A percentile compares a stretch with the other conserved stretches of the same genome.
Evolutionary conservation across 2,329 filamentous ascomycete genomes (phyloP).

Genomic region (Coleophoma cylindrospora): DNA sequence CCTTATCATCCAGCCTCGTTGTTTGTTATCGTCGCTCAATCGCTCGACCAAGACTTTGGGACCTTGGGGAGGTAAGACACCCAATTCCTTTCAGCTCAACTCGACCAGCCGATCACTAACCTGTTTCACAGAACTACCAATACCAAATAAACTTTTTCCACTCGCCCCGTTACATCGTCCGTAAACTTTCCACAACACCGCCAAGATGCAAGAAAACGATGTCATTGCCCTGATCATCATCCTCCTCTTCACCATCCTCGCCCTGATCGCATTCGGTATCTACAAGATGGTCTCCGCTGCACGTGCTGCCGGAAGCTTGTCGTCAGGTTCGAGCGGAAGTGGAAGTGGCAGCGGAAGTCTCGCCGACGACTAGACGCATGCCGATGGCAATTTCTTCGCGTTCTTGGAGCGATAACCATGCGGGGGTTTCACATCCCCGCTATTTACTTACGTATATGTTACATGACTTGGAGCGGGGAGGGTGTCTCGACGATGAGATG

Average conservation of each 20-base stretch:
- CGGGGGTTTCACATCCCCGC: no score
- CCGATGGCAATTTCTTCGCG: neutral
- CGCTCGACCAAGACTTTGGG: no score
- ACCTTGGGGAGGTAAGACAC: no score
- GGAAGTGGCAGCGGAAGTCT: conserved; percentile 12
- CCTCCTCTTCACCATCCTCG: conserved; percentile 58
- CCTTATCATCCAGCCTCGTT: no score
- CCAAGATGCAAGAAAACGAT: conserved; percentile 59
- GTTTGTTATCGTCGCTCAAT: no score
- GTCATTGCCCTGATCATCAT: conserved; percentile 66
- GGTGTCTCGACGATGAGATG: no score
- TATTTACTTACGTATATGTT: no score
- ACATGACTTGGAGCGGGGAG: no score
- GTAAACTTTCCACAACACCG: conserved; percentile 14
- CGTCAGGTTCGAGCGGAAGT: conserved; percentile 9
- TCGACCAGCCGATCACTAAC: no score
- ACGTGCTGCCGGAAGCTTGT: conserved; percentile 10
- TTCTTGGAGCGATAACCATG: neutral
- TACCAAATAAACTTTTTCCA: neutral
- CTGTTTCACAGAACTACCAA: no score
- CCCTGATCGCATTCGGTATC: conserved; percentile 57
- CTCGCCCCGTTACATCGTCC: neutral
- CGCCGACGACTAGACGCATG: conserved; percentile 17
- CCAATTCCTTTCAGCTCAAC: no score
- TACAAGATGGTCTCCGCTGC: conserved; percentile 54